Percentiles rank a stretch among this genome's conserved stretches.
Conservation (phyloP, 768 basidiomycete species). For the Candolleomyces eurysporus region DNA sequence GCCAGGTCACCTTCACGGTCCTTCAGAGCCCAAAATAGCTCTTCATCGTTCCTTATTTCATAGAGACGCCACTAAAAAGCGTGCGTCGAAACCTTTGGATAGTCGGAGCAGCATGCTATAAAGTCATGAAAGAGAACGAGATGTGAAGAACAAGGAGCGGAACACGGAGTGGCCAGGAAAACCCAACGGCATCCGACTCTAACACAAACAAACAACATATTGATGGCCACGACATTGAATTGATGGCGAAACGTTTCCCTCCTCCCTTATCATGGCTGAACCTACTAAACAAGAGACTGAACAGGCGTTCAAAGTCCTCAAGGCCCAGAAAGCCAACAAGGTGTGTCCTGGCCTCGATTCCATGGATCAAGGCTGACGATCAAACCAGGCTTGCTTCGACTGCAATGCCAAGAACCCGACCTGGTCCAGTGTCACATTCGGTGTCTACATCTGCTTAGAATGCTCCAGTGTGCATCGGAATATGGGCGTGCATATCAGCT, state of each 20-base stretch:
- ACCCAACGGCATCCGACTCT: not conserved
- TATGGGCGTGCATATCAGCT: constrained; percentile 97
- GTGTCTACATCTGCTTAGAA: constrained; percentile 95
- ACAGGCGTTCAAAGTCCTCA: constrained; percentile 79
- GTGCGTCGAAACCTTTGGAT: too few relatives aligned
- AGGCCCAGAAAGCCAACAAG: constrained; percentile 86
- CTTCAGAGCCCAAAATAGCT: too few relatives aligned
- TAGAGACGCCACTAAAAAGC: too few relatives aligned
- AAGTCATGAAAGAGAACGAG: not conserved
- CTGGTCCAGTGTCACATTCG: constrained; percentile 96
- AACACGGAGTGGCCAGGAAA: not conserved
- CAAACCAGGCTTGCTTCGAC: constrained; percentile 72
- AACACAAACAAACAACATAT: not conserved
- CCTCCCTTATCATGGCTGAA: constrained; percentile 51
- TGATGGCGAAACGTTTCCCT: not conserved
- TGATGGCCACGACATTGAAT: not conserved
- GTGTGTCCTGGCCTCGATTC: constrained; percentile 31
- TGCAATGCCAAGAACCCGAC: constrained; percentile 95
- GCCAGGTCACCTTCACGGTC: too few relatives aligned
- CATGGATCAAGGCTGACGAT: not conserved
- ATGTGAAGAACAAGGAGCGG: not conserved
- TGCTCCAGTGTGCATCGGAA: constrained; percentile 95
- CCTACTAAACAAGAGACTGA: constrained; percentile 87
- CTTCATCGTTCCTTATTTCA: too few relatives aligned
- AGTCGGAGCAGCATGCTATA: too few relatives aligned